A percentile compares a stretch with the other conserved stretches of the same genome.
These are phyloP conservation scores for Penicillium macrosclerotiorum DNA, from an alignment of 495 filamentous ascomycete genomes.

Conservation along the genomic window DNA sequence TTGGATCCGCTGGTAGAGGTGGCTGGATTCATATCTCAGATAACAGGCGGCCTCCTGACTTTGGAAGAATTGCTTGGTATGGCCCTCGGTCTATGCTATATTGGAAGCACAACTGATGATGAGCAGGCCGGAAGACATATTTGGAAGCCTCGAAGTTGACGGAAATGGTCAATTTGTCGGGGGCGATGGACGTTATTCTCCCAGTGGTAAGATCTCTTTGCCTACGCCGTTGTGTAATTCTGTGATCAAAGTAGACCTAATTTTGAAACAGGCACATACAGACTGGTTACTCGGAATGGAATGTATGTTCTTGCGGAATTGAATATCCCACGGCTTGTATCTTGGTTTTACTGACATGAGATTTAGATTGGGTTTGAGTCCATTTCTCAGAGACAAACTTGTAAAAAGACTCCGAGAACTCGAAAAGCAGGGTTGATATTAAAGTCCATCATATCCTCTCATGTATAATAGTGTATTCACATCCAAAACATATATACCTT, in stretches of 20 bases:
- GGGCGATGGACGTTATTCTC: conserved; percentile 56
- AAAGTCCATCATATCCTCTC: neutral
- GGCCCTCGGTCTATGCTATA: neutral
- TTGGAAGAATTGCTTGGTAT: conserved; percentile 78
- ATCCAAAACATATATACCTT: neutral
- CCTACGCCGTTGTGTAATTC: no score
- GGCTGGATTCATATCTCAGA: conserved; percentile 92
- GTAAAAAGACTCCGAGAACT: conserved; percentile 46
- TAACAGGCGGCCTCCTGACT: conserved; percentile 78
- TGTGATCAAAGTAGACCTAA: no score
- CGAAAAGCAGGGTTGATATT: conserved; percentile 13
- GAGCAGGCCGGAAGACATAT: conserved; percentile 76
- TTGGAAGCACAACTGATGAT: conserved; percentile 11
- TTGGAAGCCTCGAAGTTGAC: conserved; percentile 89
- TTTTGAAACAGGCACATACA: conserved; percentile 45
- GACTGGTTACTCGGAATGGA: conserved; percentile 58
- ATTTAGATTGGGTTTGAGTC: conserved; percentile 52
- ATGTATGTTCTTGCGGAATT: conserved; percentile 44
- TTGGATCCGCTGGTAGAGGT: conserved; percentile 76
- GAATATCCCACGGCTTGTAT: neutral
- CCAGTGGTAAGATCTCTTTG: conserved; percentile 44
- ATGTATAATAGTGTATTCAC: conserved; percentile 25
- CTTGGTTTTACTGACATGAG: conserved; percentile 14
- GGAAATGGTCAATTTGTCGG: conserved; percentile 68
- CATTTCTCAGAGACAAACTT: conserved; percentile 56